Conservation (phyloP, 2,329 filamentous ascomycete species). For the Aspergillus novoparasiticus region DNA sequence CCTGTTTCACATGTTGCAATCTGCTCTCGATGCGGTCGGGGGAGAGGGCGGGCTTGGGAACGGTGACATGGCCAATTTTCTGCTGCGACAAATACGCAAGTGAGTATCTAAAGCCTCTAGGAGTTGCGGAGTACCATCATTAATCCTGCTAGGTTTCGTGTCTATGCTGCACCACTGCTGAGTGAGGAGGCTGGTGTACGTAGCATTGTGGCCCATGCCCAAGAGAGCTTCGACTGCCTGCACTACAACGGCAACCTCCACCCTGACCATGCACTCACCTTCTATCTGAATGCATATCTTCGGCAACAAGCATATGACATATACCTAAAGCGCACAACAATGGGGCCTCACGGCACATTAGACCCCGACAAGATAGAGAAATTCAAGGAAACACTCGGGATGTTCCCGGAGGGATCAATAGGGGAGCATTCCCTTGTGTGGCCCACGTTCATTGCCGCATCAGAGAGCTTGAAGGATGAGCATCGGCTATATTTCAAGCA, state of each 20-base stretch:
- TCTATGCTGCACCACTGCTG: conserved; percentile 17
- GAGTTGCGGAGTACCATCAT: neutral
- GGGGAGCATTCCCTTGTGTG: conserved; percentile 20
- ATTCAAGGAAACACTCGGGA: neutral
- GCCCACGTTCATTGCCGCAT: conserved; percentile 23
- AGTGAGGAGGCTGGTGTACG: conserved; percentile 5
- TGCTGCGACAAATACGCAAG: conserved; percentile 20
- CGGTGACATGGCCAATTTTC: conserved; percentile 10
- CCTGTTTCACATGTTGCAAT: conserved; percentile 18
- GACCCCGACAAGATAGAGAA: neutral
- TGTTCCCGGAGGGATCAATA: conserved; percentile 1
- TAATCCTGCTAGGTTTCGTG: conserved; percentile 13
- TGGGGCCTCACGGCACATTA: neutral
- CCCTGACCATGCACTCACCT: conserved; percentile 7
- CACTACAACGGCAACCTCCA: conserved; percentile 9
- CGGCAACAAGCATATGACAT: conserved; percentile 16
- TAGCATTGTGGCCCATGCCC: conserved; percentile 5
- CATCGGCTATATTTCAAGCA: conserved; percentile 6
- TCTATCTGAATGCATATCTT: conserved; percentile 11
- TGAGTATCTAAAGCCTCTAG: conserved; percentile 2
- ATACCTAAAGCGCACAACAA: conserved; percentile 9
- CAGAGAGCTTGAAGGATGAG: conserved; percentile 13
- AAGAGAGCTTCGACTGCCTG: conserved; percentile 14
- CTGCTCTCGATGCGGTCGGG: conserved; percentile 14
- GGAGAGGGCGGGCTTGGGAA: conserved; percentile 10